These are phyloP conservation scores for Escallonia rubra DNA, from an alignment of 129 eudicot genomes.

Conservation along the genomic window DNA sequence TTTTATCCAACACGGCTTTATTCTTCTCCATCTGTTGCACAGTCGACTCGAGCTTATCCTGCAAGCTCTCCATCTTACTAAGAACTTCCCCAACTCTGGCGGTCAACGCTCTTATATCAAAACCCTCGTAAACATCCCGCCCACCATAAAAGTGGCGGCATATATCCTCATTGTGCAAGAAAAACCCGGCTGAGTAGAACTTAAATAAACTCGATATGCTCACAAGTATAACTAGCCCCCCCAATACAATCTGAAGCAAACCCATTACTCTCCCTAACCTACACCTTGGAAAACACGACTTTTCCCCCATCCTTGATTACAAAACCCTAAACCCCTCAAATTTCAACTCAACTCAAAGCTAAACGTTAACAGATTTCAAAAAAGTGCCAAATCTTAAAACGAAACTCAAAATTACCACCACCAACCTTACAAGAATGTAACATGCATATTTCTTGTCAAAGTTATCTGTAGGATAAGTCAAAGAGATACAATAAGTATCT, in stretches of 20 bases:
- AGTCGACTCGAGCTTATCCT: conserved; percentile 59
- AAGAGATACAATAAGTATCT: background rate
- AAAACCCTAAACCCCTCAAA: background rate
- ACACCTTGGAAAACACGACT: conserved; percentile 47
- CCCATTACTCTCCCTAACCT: conserved; percentile 63
- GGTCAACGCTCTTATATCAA: conserved; percentile 52
- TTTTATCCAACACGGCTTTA: conserved; percentile 25
- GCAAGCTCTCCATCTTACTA: conserved; percentile 65
- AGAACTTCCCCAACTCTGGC: conserved; percentile 70
- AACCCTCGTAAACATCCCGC: conserved; percentile 36
- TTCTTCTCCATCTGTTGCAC: conserved; percentile 54
- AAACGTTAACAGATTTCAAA: background rate
- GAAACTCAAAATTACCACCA: no score
- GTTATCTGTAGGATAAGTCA: background rate
- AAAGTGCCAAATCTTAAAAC: no score
- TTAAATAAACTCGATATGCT: conserved; percentile 63
- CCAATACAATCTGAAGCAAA: conserved; percentile 61
- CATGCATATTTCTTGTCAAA: no score
- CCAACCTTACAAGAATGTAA: no score
- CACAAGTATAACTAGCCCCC: conserved; percentile 65
- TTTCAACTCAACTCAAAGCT: background rate
- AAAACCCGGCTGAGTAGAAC: conserved; percentile 78
- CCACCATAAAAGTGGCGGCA: conserved; percentile 66
- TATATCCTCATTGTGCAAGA: conserved; percentile 58
- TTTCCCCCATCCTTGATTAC: conserved; percentile 32